Conservation (phyloP, 2,329 filamentous ascomycete genomes). For the Chrysoporthe cubensis region DNA sequence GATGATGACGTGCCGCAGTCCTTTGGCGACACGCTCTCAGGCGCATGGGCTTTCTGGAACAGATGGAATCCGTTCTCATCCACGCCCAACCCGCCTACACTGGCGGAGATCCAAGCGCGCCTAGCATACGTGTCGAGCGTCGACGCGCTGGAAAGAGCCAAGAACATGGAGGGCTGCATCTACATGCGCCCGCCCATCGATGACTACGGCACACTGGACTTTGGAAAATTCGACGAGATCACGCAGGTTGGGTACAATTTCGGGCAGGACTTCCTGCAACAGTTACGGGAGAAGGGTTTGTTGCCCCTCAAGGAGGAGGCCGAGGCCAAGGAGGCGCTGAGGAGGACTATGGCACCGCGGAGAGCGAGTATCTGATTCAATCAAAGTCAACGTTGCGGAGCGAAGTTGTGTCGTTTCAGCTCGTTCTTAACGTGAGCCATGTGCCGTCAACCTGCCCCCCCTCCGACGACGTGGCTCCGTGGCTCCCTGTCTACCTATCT, state of each 20-base stretch:
- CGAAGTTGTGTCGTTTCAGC: neutral
- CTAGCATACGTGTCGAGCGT: slow-evolving; percentile 94
- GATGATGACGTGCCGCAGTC: slow-evolving; percentile 91
- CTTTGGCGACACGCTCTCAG: slow-evolving; percentile 92
- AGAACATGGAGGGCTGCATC: slow-evolving; percentile 85
- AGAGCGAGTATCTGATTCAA: slow-evolving; percentile 70
- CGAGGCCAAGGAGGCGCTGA: slow-evolving; percentile 75
- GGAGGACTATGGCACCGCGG: slow-evolving; percentile 78
- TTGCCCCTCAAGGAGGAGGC: slow-evolving; percentile 72
- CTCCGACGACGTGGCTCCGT: neutral
- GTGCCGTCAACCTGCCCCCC: neutral
- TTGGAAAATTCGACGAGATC: slow-evolving; percentile 97
- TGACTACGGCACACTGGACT: slow-evolving; percentile 90
- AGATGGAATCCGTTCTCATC: slow-evolving; percentile 95
- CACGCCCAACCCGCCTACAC: slow-evolving; percentile 87
- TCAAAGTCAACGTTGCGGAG: neutral
- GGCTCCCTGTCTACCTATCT: neutral
- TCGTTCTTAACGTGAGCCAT: neutral
- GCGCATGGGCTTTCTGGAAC: slow-evolving; percentile 93
- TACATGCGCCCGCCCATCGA: slow-evolving; percentile 98
- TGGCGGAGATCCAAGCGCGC: slow-evolving; percentile 93
- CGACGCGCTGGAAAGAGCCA: slow-evolving; percentile 91
- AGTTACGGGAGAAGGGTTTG: slow-evolving; percentile 77
- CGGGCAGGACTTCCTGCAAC: slow-evolving; percentile 77
- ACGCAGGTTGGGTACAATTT: slow-evolving; percentile 87